Base-by-base conservation (phyloP, 768 basidiomycete genomes). In the Filobasidium wieringae region DNA sequence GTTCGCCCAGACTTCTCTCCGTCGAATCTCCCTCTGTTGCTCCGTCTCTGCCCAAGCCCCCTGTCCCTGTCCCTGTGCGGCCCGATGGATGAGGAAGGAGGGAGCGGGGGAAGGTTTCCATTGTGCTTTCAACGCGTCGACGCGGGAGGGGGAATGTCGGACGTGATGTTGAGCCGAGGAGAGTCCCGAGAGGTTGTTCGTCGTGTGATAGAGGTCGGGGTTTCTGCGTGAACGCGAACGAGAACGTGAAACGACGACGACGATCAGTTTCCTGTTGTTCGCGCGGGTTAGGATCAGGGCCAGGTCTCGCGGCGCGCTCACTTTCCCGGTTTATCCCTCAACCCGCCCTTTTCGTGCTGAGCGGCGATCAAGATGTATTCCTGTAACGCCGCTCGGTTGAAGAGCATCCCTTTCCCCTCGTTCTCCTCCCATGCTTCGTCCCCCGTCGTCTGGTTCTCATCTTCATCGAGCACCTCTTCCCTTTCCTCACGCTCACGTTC, bases 321-420 rank as follows among this genome's bases (percentile, higher is more conserved):
- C 87, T 95, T 96, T 36, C 88, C 88, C 14, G 95, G 95, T 69
- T 99, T 99, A 69, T 99, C 95, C 24, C 90, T 78, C 51, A 97
- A 72, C 15, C 95, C 95, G 7, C 90, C 92, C 0, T 83, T 79
- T 1, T 84, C 82, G 61, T 85, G 82, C 67, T 99, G 95, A 0
- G 85, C 90, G 17, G 88, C 88, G 51, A 82, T 80, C 1, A 96
- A 75, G 40, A 95, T 80, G 70, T 88, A 99, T 64, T 88, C 81
- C 69, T 97, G 92, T 22, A 96, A 75, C 1, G 87, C 89, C n/a
- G 66, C 72, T 69, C 61, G 15, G 39, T 59, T 54, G 53, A 45
- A 58, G 14, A 33, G 14, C 57, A 58, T 56, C 14, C 51, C 41
- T 36, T 53, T 64, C 39, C 61, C 83, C 85, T 85, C 62, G 11